These are phyloP conservation scores for Adansonia digitata DNA, from an alignment of 345 rosid species.

Conservation along the genomic window DNA sequence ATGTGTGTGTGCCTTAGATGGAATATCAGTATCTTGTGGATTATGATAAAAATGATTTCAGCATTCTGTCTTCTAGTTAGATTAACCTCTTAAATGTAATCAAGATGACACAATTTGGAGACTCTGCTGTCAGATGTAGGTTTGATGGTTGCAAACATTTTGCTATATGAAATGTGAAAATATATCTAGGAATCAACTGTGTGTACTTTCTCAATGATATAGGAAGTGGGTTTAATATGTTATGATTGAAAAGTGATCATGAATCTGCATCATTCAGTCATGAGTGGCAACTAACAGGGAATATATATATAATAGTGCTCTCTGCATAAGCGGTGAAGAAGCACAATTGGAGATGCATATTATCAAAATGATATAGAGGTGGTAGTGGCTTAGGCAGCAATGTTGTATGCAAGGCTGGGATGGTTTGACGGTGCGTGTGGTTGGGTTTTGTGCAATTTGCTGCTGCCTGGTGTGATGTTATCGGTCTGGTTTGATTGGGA, in stretches of 20 bases:
- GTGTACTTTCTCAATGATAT: not conserved
- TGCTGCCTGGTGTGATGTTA: not conserved
- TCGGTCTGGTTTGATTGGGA: not conserved
- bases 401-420: not conserved
- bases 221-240: not conserved
- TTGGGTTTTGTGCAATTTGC: not conserved
- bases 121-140: not conserved
- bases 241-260: not conserved
- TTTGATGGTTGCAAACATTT: not conserved
- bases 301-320: not conserved
- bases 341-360: not conserved
- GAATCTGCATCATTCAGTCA: not conserved
- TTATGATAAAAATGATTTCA: not conserved
- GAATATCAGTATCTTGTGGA: not conserved
- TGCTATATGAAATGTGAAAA: not conserved
- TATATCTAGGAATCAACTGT: not conserved
- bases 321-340: not conserved
- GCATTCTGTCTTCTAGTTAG: not conserved
- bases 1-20: not conserved
- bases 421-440: not conserved
- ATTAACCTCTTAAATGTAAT: not conserved
- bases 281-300: not conserved
- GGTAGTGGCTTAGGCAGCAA: not conserved
- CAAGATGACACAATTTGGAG: not conserved
- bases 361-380: not conserved